A percentile compares a stretch with the other conserved stretches of the same genome.
Conservation (phyloP, 257 asterid species). For the Solanum chiquidenum region DNA sequence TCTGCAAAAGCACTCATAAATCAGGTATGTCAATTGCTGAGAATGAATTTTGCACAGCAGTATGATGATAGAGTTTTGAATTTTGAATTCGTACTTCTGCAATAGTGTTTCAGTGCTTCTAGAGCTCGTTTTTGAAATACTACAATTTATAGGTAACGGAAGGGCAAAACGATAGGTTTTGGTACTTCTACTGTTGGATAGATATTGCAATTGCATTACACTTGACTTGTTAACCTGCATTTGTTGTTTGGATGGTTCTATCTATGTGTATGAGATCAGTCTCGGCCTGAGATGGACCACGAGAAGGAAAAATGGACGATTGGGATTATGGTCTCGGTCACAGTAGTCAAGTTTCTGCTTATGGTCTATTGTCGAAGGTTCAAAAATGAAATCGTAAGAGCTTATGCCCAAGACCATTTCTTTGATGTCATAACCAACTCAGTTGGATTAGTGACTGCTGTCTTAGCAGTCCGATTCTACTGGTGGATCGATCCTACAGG, state of each 20-base stretch:
- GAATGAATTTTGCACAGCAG: background rate
- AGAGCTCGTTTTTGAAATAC: background rate
- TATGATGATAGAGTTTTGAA: background rate
- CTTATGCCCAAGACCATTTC: slow-evolving; percentile 95
- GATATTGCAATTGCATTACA: background rate
- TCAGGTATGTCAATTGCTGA: slow-evolving; percentile 35
- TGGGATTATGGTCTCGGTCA: slow-evolving; percentile 83
- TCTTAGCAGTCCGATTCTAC: slow-evolving; percentile 57
- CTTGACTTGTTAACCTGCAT: background rate
- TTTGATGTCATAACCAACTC: slow-evolving; percentile 92
- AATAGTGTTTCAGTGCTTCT: background rate
- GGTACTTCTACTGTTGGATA: background rate
- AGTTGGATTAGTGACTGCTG: slow-evolving; percentile 63
- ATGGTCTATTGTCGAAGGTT: slow-evolving; percentile 78
- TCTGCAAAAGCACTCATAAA: slow-evolving; percentile 60
- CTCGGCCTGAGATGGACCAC: slow-evolving; percentile 47
- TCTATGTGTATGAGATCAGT: slow-evolving; percentile 22
- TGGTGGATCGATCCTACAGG: slow-evolving; percentile 97
- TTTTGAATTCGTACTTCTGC: background rate
- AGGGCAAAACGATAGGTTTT: background rate
- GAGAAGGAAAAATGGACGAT: slow-evolving; percentile 83
- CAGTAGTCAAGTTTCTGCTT: slow-evolving; percentile 63
- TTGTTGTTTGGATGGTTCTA: background rate
- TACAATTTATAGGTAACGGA: background rate
- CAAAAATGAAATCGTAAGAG: slow-evolving; percentile 68